phyloP scores from a whole-genome alignment of 2,329 filamentous ascomycete genomes.

The Curvularia spicifera region DNA sequence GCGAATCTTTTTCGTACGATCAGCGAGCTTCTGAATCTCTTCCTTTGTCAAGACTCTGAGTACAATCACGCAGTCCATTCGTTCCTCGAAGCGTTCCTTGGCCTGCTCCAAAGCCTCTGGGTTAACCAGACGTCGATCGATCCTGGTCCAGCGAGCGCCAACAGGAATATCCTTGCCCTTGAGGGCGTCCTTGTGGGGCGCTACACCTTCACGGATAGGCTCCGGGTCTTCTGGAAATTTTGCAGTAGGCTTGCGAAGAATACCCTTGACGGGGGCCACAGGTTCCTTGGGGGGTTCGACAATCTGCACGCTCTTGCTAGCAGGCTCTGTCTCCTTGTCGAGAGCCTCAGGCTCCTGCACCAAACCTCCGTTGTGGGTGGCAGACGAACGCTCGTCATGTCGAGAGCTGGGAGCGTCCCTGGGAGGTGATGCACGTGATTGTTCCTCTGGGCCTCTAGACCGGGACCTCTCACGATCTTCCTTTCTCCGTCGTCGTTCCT shows the following conservation, averaged over 20 bases:
- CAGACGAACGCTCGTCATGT: conserved; percentile 39
- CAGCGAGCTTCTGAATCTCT: conserved; percentile 86
- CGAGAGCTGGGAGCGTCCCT: conserved; percentile 35
- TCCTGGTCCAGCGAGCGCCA: conserved; percentile 91
- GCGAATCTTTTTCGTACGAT: conserved; percentile 80
- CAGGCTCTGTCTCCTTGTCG: conserved; percentile 26
- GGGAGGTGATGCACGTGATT: conserved; percentile 33
- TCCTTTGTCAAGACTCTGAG: conserved; percentile 84
- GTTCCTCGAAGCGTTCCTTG: conserved; percentile 90
- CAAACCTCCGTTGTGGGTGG: conserved; percentile 37
- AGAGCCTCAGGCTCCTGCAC: conserved; percentile 46
- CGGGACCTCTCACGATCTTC: conserved; percentile 38
- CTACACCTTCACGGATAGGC: conserved; percentile 85
- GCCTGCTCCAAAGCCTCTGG: conserved; percentile 83
- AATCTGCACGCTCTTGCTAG: conserved; percentile 57
- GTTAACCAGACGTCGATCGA: conserved; percentile 86
- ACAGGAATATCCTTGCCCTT: conserved; percentile 70
- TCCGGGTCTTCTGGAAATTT: conserved; percentile 88
- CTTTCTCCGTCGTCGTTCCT: conserved; percentile 43
- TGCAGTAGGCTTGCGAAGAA: conserved; percentile 79
- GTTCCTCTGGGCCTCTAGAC: conserved; percentile 38
- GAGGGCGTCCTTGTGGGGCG: conserved; percentile 87
- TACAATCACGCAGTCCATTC: conserved; percentile 93
- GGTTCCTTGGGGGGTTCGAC: conserved; percentile 75
- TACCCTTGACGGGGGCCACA: conserved; percentile 73